phyloP scores from a whole-genome alignment of 2,329 filamentous ascomycete species.

The Ceratocystis variospora region DNA sequence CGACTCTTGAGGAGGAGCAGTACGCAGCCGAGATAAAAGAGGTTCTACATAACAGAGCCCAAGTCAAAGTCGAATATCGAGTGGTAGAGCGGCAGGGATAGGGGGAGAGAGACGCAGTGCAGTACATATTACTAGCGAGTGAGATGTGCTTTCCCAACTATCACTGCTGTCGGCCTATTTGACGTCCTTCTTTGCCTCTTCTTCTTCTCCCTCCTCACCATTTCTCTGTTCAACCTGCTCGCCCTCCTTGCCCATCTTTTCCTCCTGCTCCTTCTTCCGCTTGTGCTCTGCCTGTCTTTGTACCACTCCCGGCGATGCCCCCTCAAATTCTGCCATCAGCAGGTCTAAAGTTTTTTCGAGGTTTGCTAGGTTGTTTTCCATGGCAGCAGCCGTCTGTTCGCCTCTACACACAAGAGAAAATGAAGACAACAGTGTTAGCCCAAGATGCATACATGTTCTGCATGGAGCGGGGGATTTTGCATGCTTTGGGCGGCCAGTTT shows the following conservation, averaged over 20 bases:
- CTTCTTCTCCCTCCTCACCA: background rate
- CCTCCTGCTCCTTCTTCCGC: slow-evolving; percentile 15
- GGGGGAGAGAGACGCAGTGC: background rate
- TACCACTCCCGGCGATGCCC: slow-evolving; percentile 14
- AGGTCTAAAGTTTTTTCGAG: slow-evolving; percentile 44
- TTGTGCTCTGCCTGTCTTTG: slow-evolving; percentile 7
- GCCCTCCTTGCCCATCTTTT: background rate
- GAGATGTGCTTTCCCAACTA: background rate
- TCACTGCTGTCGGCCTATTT: background rate
- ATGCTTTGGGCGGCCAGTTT: background rate
- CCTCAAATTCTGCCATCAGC: slow-evolving; percentile 37
- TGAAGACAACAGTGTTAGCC: background rate
- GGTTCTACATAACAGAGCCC: background rate
- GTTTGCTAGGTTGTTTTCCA: slow-evolving; percentile 39
- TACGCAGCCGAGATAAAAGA: background rate
- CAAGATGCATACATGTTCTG: background rate
- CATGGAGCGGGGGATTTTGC: background rate
- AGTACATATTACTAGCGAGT: too few species aligned
- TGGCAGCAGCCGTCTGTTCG: slow-evolving; percentile 39
- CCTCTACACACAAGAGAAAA: slow-evolving; percentile 29
- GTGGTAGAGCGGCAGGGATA: background rate
- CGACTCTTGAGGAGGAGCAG: background rate
- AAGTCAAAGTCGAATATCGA: background rate
- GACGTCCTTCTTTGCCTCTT: background rate
- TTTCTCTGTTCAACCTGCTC: background rate